Base-by-base conservation (phyloP, 2,329 filamentous ascomycete species). In the Fusarium coicis region DNA sequence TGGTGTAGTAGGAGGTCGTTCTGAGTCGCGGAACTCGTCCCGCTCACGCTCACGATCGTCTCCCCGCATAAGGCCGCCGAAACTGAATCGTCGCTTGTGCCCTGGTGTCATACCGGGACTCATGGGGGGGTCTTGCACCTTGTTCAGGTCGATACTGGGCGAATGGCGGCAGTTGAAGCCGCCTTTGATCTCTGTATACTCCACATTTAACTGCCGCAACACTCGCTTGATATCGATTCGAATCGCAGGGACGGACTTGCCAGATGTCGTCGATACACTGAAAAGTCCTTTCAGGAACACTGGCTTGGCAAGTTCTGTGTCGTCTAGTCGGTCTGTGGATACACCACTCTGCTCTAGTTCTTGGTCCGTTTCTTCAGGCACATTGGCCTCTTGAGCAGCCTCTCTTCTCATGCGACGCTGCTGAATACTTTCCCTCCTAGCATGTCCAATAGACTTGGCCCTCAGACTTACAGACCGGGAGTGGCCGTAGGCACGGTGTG, bases 241-340 rank as follows among this genome's bases (percentile, higher is more conserved):
- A 71, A 99, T 99, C 66, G 94, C 91, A 2, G 91, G 86, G 16
- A 98, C 89, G 2, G 96, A 94, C 80, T 97, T 97, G 79, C 92
- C 96, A 65, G 95, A 98, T 11, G 96, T 99, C 1, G 96, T 99
- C 8, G 94, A 97, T 60, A 98, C 96, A 78, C 96, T 98, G 84
- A 99, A 98, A 23, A 99, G 87, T 9, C 96, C 96, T 83, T 98
- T 99, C 64, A 99, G 89, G 81, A 93, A 98, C 7, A 98, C 96
- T 0, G 96, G 96, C 81, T 97, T 98, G 59, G 96, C 92, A 68
- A 96, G 89, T 74, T 97, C 94, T 10, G 93, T 91, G 74, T 89
- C 91, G 69, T 90, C 88, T 15, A 92, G 81, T 30, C 88, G 84
- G 44, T 92, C 90, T 4, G 87, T 89, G 14, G 90, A 92, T 34